Evolutionary conservation across 75 land plant species (phyloP).

Genomic region (Gnetum montanum): DNA sequence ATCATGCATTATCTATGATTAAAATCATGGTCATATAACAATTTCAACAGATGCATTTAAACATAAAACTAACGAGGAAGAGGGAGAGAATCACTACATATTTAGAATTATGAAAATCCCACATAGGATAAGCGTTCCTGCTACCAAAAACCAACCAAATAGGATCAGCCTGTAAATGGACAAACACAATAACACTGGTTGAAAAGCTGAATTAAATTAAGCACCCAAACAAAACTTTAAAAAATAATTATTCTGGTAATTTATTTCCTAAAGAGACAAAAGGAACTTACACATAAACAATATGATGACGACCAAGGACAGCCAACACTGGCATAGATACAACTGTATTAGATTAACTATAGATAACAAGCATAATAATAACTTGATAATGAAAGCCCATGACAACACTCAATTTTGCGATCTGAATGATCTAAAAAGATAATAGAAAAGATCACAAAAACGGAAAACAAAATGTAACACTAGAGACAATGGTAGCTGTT

Average conservation of each 20-base stretch:
- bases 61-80: too few species aligned
- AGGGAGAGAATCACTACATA: slow-evolving; percentile 26
- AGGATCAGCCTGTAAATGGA: slow-evolving; percentile 53
- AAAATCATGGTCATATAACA: too few species aligned
- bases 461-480: neutral
- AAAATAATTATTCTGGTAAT: too few species aligned
- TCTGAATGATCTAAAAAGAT: too few species aligned
- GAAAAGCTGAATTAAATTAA: neutral
- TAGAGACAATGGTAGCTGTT: neutral
- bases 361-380: too few species aligned
- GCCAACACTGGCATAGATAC: slow-evolving; percentile 1
- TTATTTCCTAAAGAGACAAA: too few species aligned
- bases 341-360: too few species aligned
- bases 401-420: too few species aligned
- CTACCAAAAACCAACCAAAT: slow-evolving; percentile 84
- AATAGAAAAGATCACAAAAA: neutral
- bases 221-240: too few species aligned
- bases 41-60: too few species aligned
- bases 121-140: slow-evolving; percentile 64
- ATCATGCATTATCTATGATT: too few species aligned
- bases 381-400: too few species aligned
- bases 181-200: neutral
- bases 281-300: slow-evolving; percentile 5
- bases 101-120: slow-evolving; percentile 64
- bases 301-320: slow-evolving; percentile 2